Evolutionary conservation across 495 filamentous ascomycete genomes (phyloP), one percentile per base, ranked within the genome.

Genomic region (Lepidopterella palustris): DNA sequence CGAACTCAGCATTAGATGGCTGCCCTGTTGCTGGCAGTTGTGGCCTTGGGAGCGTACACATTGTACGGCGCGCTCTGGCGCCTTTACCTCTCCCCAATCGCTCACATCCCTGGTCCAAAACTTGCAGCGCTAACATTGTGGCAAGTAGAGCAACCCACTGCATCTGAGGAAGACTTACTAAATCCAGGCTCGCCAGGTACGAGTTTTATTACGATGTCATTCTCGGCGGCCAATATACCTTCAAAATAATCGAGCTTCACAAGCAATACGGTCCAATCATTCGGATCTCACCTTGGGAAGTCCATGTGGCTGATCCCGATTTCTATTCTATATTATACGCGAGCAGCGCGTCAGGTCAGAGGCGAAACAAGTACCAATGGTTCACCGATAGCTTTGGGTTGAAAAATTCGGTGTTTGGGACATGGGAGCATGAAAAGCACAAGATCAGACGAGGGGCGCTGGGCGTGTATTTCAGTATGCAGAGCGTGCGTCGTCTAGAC

Each of bases 301-400:
- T 71, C n/a, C 69, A 71, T 55, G 57, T 70, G 51, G 35, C 55
- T 25, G 69, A 70, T 54, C 59, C 68, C 15, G 45, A 60, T 9
- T 69, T 63, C 53, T 67, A 47, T 28, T 48, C 64, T 40, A 45
- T 55, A 9, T 9, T 71, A 6, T 71, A 69, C 47, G 29, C 29
- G 4, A 45, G 21, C 26, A 32, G 28, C 32, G 26, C 28, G 2
- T 24, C 54, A 1, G 25, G 15, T 18, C 23, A 49, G 23, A 58
- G 24, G 45, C 56, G 56, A 27, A 13, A 58, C 27, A 58, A 58
- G 21, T 51, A 23, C 23, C 27, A 29, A 9, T 39, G 24, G 18
- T 32, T 58, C 13, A 24, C 31, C 9, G n/a, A 31, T 3, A 24
- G 23, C 42, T 51, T 51, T 4, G 35, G 35, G 0, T 11, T 52